Evolutionary conservation across 345 rosid species (phyloP).

Genomic region (Camelina sativa): DNA sequence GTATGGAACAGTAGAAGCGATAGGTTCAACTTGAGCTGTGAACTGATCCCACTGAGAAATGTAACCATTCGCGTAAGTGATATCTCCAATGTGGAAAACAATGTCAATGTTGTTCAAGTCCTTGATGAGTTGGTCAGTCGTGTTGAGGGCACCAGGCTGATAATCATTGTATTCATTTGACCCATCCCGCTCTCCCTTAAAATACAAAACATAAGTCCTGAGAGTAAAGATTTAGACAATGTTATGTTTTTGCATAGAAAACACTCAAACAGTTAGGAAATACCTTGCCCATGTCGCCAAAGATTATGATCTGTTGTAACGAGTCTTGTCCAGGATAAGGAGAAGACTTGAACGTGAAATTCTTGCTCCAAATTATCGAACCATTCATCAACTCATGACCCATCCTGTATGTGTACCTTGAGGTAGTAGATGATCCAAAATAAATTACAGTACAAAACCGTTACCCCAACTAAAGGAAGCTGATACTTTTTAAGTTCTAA

Average conservation of each 20-base stretch:
- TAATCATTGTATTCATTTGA: constrained; percentile 68
- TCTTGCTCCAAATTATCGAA: constrained; percentile 59
- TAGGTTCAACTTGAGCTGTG: constrained; percentile 74
- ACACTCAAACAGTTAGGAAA: constrained; percentile 11
- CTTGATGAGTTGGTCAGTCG: constrained; percentile 64
- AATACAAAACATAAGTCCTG: constrained; percentile 18
- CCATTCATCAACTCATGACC: constrained; percentile 59
- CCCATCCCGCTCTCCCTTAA: constrained; percentile 71
- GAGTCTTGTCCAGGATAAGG: constrained; percentile 91
- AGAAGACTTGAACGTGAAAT: constrained; percentile 61
- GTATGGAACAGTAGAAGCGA: constrained; percentile 64
- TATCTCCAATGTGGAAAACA: constrained; percentile 73
- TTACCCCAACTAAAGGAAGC: background rate
- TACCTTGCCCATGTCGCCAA: constrained; percentile 89
- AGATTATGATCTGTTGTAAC: constrained; percentile 68
- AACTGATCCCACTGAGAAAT: constrained; percentile 78
- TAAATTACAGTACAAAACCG: background rate
- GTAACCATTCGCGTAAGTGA: constrained; percentile 67
- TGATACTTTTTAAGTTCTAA: background rate
- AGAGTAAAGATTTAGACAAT: background rate
- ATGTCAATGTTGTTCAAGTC: constrained; percentile 62
- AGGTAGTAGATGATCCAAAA: constrained; percentile 18
- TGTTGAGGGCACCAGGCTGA: constrained; percentile 70
- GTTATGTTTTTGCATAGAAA: background rate
- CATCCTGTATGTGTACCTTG: constrained; percentile 61